Conservation (phyloP, 2,329 filamentous ascomycete species). For the Penicillium sp. region DNA sequence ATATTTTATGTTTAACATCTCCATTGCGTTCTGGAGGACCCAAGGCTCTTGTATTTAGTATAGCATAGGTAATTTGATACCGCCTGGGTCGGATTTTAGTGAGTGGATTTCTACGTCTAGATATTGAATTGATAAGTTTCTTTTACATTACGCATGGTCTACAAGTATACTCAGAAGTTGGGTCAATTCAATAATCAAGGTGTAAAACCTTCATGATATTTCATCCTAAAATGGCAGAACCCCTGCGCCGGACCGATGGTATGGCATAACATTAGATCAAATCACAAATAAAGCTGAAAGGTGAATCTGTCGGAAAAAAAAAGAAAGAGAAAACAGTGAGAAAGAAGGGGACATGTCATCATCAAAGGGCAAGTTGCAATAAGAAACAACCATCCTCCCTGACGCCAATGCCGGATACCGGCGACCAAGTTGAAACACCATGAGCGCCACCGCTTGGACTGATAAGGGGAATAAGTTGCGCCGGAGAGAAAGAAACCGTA, state of each 20-base stretch:
- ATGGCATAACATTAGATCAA: conserved; percentile 6
- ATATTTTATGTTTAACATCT: conserved; percentile 17
- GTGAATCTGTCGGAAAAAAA: not conserved
- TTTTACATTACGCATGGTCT: not conserved
- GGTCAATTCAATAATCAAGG: not conserved
- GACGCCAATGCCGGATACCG: conserved; percentile 22
- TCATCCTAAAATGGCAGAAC: conserved; percentile 2
- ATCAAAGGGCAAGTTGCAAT: conserved; percentile 22
- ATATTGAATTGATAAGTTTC: not conserved
- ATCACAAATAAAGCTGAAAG: not conserved
- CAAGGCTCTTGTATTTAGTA: conserved; percentile 24
- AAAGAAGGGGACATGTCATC: conserved; percentile 29
- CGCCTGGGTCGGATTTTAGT: conserved; percentile 13
- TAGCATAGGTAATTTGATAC: conserved; percentile 30
- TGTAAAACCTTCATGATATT: conserved; percentile 1
- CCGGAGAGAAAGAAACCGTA: conserved; percentile 6
- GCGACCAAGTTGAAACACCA: conserved; percentile 28
- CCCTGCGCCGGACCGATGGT: conserved; percentile 3
- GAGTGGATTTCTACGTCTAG: not conserved
- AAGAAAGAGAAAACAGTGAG: not conserved
- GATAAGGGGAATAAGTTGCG: conserved; percentile 8
- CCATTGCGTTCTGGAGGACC: conserved; percentile 12
- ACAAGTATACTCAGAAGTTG: not conserved
- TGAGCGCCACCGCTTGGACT: conserved; percentile 32
- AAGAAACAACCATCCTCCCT: conserved; percentile 11